phyloP scores from a whole-genome alignment of 768 basidiomycete genomes.

The Cytidiella melzeri region DNA sequence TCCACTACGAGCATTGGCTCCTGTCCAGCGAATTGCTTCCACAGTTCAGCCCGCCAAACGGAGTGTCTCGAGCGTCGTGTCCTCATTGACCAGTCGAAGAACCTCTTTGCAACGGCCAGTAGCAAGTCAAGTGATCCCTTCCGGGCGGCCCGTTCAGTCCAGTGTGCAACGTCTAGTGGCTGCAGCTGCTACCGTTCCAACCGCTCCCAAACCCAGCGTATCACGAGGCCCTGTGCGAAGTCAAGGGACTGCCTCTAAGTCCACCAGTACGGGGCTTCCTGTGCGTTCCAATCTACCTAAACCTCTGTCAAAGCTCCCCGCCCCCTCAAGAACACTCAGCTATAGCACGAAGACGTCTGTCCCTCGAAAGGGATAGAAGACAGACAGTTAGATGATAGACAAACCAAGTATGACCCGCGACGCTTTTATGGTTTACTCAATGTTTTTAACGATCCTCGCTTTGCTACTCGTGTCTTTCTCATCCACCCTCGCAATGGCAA shows the following conservation, averaged over 20 bases:
- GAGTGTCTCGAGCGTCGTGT: not conserved
- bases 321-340: conserved; percentile 3
- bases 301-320: conserved; percentile 19
- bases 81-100: not conserved
- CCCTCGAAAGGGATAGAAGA: not conserved
- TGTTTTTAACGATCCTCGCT: not conserved
- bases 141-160: not conserved
- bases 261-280: conserved; percentile 3
- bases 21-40: not conserved
- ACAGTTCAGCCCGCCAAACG: not conserved
- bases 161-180: not conserved
- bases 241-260: not conserved
- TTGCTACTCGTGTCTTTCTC: not conserved
- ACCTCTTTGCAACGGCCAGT: not conserved
- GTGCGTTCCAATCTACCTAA: conserved; percentile 15
- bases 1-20: too few species aligned
- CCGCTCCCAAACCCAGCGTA: not conserved
- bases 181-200: not conserved
- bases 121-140: not conserved
- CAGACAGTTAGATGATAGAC: not conserved
- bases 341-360: not conserved
- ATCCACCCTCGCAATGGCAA: not conserved
- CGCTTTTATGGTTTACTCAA: not conserved
- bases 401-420: too few species aligned
- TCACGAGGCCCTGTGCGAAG: not conserved